These are phyloP conservation scores for Quercus dentata DNA, from an alignment of 306 rosid species.

Conservation along the genomic window DNA sequence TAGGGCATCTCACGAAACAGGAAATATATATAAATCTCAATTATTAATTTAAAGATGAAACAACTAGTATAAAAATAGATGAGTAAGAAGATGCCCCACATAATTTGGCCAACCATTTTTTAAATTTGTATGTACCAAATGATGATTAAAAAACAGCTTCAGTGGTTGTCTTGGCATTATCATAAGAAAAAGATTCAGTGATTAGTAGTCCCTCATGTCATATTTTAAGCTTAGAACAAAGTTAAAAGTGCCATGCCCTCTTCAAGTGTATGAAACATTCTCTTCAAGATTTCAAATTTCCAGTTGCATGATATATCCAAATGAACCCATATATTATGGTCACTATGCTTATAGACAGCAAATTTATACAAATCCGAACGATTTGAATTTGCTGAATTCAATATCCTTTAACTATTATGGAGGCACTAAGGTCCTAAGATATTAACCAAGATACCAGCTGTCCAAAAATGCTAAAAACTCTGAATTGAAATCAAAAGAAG, in stretches of 20 bases:
- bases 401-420: too few relatives aligned
- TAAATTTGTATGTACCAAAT: background rate
- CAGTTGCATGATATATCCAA: too few relatives aligned
- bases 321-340: too few relatives aligned
- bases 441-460: too few relatives aligned
- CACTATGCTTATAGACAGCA: too few relatives aligned
- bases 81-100: background rate
- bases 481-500: too few relatives aligned
- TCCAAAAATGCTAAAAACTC: too few relatives aligned
- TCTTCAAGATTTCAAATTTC: too few relatives aligned
- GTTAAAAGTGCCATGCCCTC: background rate
- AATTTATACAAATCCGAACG: too few relatives aligned
- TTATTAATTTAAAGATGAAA: background rate
- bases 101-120: background rate
- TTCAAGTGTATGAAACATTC: background rate
- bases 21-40: constrained; percentile 8
- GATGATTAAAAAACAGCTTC: background rate
- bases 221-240: background rate
- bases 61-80: background rate
- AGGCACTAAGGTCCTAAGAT: too few relatives aligned
- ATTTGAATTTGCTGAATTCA: too few relatives aligned
- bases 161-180: background rate
- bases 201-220: background rate
- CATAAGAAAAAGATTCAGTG: background rate
- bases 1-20: background rate